Base-by-base conservation (phyloP, 306 rosid genomes). In the Pyrus communis region DNA sequence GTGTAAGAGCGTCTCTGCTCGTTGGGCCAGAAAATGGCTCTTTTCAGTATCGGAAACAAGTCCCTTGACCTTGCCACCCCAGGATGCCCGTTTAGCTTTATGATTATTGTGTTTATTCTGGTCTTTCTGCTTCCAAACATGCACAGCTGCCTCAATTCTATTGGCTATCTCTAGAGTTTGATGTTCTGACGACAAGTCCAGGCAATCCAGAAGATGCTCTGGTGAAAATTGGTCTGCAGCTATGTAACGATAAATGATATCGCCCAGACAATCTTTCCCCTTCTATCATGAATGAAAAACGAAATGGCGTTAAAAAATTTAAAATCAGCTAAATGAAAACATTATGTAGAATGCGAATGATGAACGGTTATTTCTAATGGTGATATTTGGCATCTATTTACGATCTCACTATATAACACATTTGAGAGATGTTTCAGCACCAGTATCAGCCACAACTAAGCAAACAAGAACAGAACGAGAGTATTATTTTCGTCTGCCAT, bases 1-100 rank as follows among this genome's bases (percentile, higher is more conserved):
- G 30, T 85, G 90, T n/a, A 94, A 85, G 51, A 94, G 90, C 54
- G 91, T 81, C 82, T 91, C 97, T 27, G 96, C 94, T 78, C 94
- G 80, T 81, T 89, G 90, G 58, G 88, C 78, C 72, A 91, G 80
- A 81, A 82, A 81, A 70, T 84, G 72, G 49, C 84, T 86, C 81
- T 87, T 91, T 27, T 88, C 89, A 11, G 70, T 42, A 51, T 87
- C 96, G 5, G 88, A 80, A 68, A 94, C 94, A 45, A 94, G 91
- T 67, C 94, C 90, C 81, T 91, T 94, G 75, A 94, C 97, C 87
- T 94, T 94, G 64, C 97, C 98, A 70, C 98, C 87, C 98, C 98
- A 94, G 70, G 93, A 79, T 15, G 96, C 72, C 62, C 89, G 93
- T 77, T 89, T 90, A 28, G 85, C 75, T 69, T 86, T 84, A 10